Conservation (phyloP, 108 stramenopile species). For the Stephanodiscus minutulus region DNA sequence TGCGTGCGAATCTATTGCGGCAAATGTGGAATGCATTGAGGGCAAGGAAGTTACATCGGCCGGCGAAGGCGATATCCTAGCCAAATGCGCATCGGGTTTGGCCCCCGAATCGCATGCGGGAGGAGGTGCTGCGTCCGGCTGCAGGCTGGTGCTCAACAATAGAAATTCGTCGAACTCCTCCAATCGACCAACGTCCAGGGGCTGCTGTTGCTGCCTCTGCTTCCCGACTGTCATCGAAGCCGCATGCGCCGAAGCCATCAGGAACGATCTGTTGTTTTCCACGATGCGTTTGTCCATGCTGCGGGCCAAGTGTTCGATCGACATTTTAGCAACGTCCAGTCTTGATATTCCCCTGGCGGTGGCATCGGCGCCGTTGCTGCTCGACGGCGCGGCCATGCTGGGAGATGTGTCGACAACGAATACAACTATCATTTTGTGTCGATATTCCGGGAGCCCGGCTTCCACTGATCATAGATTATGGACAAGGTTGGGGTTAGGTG, state of each 20-base stretch:
- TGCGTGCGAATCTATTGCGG: constrained; percentile 25
- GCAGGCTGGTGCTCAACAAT: constrained; percentile 62
- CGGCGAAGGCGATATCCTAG: neutral
- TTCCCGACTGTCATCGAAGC: constrained; percentile 14
- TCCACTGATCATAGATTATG: neutral
- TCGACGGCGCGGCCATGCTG: constrained; percentile 59
- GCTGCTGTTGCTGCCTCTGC: constrained; percentile 39
- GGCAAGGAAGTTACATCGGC: neutral
- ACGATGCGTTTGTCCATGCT: constrained; percentile 61
- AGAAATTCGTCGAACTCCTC: constrained; percentile 64
- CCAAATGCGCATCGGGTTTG: neutral
- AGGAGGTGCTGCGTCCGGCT: constrained; percentile 49
- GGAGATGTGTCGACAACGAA: constrained; percentile 85
- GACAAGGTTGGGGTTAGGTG: too few species aligned
- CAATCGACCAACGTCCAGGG: constrained; percentile 57
- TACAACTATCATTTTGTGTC: constrained; percentile 69
- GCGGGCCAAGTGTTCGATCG: constrained; percentile 65
- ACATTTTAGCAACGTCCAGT: constrained; percentile 82
- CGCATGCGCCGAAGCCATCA: constrained; percentile 45
- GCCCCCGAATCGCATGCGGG: constrained; percentile 11
- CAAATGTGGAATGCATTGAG: constrained; percentile 13
- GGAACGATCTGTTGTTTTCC: constrained; percentile 59
- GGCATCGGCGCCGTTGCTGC: constrained; percentile 13
- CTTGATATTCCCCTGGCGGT: constrained; percentile 52
- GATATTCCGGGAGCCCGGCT: neutral